A percentile compares a stretch with the other conserved stretches of the same genome.
Evolutionary conservation across 441 rosid genomes (phyloP).

Genomic region (Geranium incanum): DNA sequence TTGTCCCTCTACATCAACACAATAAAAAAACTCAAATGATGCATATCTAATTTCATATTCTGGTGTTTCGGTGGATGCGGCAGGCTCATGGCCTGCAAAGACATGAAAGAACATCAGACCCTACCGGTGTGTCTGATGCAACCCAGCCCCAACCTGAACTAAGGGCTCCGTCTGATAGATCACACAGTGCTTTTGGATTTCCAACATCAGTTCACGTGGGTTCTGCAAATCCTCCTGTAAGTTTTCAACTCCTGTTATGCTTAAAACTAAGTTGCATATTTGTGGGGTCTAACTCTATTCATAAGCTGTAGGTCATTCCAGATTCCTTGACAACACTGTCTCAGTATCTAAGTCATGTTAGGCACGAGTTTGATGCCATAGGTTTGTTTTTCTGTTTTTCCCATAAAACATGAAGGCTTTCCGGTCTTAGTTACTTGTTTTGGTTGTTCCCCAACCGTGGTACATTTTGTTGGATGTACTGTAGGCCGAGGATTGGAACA

Average conservation of each 20-base stretch:
- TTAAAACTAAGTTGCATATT: not conserved
- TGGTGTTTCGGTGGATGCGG: slow-evolving; percentile 19
- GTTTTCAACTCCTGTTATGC: slow-evolving; percentile 21
- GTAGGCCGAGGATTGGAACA: slow-evolving; percentile 38
- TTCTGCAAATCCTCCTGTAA: slow-evolving; percentile 53
- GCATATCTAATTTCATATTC: slow-evolving; percentile 3
- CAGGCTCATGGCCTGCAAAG: slow-evolving; percentile 40
- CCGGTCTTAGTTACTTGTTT: slow-evolving; percentile 8
- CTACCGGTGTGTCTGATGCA: slow-evolving; percentile 24
- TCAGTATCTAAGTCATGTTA: slow-evolving; percentile 44
- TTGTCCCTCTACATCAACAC: not conserved
- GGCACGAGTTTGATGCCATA: slow-evolving; percentile 40
- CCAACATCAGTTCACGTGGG: slow-evolving; percentile 50
- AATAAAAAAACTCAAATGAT: not conserved
- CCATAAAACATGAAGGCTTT: not conserved
- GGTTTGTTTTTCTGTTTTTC: slow-evolving; percentile 31
- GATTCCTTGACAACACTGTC: slow-evolving; percentile 64
- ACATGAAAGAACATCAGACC: slow-evolving; percentile 37
- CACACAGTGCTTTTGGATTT: slow-evolving; percentile 45
- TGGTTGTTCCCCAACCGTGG: not conserved
- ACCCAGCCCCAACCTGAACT: slow-evolving; percentile 35
- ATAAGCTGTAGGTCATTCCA: slow-evolving; percentile 44
- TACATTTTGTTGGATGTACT: slow-evolving; percentile 22
- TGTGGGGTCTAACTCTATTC: slow-evolving; percentile 9
- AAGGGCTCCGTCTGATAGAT: slow-evolving; percentile 37